phyloP scores from a whole-genome alignment of 2,329 filamentous ascomycete genomes.

The Madurella mycetomatis region DNA sequence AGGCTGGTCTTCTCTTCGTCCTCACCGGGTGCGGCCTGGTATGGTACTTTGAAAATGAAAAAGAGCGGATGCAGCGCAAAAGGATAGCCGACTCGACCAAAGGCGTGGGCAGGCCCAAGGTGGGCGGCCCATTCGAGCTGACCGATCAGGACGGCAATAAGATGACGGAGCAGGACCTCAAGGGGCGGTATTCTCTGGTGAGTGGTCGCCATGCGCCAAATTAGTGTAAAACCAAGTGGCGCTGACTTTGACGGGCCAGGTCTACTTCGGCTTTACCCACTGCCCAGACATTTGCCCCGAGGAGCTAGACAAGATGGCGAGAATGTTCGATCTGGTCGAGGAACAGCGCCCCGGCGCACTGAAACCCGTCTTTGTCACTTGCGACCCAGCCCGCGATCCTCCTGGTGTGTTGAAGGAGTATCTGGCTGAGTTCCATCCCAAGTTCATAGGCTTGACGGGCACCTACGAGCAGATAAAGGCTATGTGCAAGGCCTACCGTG shows the following conservation, averaged over 20 bases:
- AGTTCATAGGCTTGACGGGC: constrained; percentile 83
- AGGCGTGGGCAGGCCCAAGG: constrained; percentile 86
- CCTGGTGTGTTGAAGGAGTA: constrained; percentile 82
- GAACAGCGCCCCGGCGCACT: constrained; percentile 50
- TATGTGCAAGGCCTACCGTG: constrained; percentile 91
- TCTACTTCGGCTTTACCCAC: constrained; percentile 98
- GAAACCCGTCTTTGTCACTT: constrained; percentile 86
- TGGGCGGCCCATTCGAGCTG: constrained; percentile 81
- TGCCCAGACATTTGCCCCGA: constrained; percentile 99
- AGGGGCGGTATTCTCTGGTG: constrained; percentile 79
- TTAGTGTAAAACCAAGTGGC: background rate
- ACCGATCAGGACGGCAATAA: constrained; percentile 74
- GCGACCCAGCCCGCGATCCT: constrained; percentile 87
- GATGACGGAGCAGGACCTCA: constrained; percentile 76
- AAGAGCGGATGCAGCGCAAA: constrained; percentile 83
- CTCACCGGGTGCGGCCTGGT: constrained; percentile 70
- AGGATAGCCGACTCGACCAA: constrained; percentile 88
- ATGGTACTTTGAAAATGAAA: constrained; percentile 91
- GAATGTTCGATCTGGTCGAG: constrained; percentile 75
- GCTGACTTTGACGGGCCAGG: constrained; percentile 43
- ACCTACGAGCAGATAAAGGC: constrained; percentile 91
- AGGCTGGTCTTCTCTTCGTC: constrained; percentile 82
- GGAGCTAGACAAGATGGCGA: constrained; percentile 98
- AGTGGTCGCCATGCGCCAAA: constrained; percentile 28
- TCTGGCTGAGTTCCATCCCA: constrained; percentile 82